Base-by-base conservation (phyloP, 345 rosid species). In the Lepidium didymum region DNA sequence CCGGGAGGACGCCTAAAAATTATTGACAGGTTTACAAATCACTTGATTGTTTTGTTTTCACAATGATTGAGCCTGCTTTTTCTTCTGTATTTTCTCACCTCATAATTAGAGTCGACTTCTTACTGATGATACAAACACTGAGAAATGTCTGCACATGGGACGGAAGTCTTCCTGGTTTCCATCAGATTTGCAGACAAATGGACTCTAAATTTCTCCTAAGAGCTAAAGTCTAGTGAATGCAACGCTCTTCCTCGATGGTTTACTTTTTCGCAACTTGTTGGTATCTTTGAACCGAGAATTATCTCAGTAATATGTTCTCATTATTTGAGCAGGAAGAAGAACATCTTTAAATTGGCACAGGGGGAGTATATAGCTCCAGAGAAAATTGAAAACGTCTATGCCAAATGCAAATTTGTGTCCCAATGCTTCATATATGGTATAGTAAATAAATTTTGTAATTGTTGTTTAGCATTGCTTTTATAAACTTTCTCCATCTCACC, bases 331-430 rank as follows among this genome's bases (percentile, higher is more conserved):
- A 95, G 99, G 85, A 95, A 95, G 86, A 95, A 95, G 84, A 95
- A 95, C 80, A 95, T 95, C 69, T 95, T 95, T 79, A 95, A 94
- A 77, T 72, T 94, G 81, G 96, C 99, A 14, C 99, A 94, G 31
- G 99, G 99, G 58, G 99, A 94, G 85, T 94, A 91, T 77, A 89
- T 94, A 72, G 99, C 99, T 66, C 97, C 99, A 0, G 99, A 94
- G 82, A 94, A 94, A 79, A 89, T 94, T 3, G 97, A 91, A 87
- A 94, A 94, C 74, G 92, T 89, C 7, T 89, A 89, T 70, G 89
- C 96, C 8, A 94, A 91, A 65, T 91, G 97, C 96, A 83, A 78
- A 64, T 94, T 86, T 69, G 69, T 87, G 18, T 81, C 75, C 36
- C 97, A 91, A 60, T 87, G 96, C 81, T 94, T 94, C 81, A 78